Percentiles rank a stretch among this genome's conserved stretches.
phyloP scores from a whole-genome alignment of 2,329 filamentous ascomycete species.

The Stylonectria norvegica region DNA sequence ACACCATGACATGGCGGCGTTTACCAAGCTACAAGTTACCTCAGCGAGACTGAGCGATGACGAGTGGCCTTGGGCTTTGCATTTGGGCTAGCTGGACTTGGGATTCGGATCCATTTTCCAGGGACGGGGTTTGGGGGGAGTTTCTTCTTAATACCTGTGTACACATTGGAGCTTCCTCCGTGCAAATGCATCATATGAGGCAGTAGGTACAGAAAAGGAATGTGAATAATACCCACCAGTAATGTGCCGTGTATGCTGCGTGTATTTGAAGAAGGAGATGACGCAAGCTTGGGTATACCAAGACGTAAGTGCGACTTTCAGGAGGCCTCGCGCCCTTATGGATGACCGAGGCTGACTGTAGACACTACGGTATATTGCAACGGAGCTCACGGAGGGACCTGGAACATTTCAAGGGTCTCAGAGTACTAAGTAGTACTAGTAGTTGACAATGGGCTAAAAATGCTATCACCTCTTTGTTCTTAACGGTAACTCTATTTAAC shows the following conservation, averaged over 20 bases:
- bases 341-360: too few relatives aligned
- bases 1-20: slow-evolving; percentile 42
- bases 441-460: too few relatives aligned
- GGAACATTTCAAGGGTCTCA: too few relatives aligned
- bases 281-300: slow-evolving; percentile 4
- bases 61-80: slow-evolving; percentile 30
- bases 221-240: slow-evolving; percentile 28
- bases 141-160: slow-evolving; percentile 27
- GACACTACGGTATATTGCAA: too few relatives aligned
- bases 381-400: too few relatives aligned
- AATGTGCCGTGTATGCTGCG: slow-evolving; percentile 4
- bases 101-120: slow-evolving; percentile 26
- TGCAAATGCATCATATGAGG: slow-evolving; percentile 15
- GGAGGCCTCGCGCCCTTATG: too few relatives aligned
- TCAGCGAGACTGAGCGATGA: slow-evolving; percentile 26
- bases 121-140: slow-evolving; percentile 27
- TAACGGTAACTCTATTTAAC: too few relatives aligned
- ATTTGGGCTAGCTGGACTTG: slow-evolving; percentile 28
- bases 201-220: slow-evolving; percentile 22
- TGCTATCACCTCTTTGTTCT: too few relatives aligned
- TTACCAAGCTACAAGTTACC: slow-evolving; percentile 28
- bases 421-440: too few relatives aligned
- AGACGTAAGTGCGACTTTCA: background rate
- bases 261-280: too few relatives aligned
- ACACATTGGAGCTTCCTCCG: slow-evolving; percentile 23